Percentiles rank a stretch among this genome's conserved stretches.
Conservation (phyloP, 1,284 basidiomycete genomes). For the Microbotryum scabiosae region DNA sequence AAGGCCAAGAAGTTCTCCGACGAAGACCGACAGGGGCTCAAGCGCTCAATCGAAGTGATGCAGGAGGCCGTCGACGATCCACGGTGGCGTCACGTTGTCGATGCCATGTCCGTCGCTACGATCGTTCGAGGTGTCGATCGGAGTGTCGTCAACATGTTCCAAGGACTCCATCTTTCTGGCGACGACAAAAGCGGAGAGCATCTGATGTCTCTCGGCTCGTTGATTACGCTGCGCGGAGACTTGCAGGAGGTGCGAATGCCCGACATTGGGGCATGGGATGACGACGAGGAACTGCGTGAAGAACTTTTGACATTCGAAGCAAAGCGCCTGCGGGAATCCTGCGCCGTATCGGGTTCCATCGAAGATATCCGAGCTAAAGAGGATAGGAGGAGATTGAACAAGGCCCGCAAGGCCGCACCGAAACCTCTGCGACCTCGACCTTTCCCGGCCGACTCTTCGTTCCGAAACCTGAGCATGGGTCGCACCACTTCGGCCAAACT, state of each 20-base stretch:
- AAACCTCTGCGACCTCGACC: slow-evolving; percentile 2
- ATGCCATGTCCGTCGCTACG: background rate
- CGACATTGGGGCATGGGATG: slow-evolving; percentile 18
- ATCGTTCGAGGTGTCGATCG: slow-evolving; percentile 10
- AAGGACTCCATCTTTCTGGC: background rate
- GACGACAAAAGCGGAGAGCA: background rate
- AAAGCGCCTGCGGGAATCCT: slow-evolving; percentile 6
- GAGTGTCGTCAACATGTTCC: slow-evolving; percentile 12
- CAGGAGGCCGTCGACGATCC: slow-evolving; percentile 19
- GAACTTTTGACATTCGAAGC: slow-evolving; percentile 27
- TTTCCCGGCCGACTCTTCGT: slow-evolving; percentile 10
- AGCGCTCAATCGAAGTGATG: slow-evolving; percentile 11
- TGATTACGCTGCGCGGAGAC: slow-evolving; percentile 19
- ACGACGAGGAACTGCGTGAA: slow-evolving; percentile 29
- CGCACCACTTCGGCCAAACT: slow-evolving; percentile 21
- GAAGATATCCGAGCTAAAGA: background rate
- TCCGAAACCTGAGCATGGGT: slow-evolving; percentile 11
- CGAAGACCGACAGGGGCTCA: slow-evolving; percentile 4
- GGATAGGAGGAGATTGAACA: slow-evolving; percentile 17
- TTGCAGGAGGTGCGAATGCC: slow-evolving; percentile 11
- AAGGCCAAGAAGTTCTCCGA: slow-evolving; percentile 19
- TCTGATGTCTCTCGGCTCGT: slow-evolving; percentile 12
- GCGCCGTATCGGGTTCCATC: no score
- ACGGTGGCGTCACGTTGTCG: slow-evolving; percentile 3
- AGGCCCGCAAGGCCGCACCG: slow-evolving; percentile 2